A percentile compares a stretch with the other conserved stretches of the same genome.
Evolutionary conservation across 306 rosid genomes (phyloP).

Genomic region (Clitoria ternatea): DNA sequence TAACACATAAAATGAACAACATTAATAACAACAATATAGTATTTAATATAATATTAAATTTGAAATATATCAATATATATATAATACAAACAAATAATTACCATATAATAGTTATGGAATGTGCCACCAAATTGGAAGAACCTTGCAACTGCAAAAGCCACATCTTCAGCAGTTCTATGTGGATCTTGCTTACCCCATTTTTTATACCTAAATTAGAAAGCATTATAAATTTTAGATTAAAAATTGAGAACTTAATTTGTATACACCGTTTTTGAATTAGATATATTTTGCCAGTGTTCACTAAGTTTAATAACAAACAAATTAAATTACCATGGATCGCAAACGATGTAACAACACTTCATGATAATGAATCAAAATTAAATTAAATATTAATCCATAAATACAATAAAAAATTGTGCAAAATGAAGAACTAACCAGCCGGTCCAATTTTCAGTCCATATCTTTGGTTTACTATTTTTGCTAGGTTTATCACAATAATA

Average conservation of each 20-base stretch:
- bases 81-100: neutral
- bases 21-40: slow-evolving; percentile 29
- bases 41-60: too few species aligned
- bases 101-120: slow-evolving; percentile 42
- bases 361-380: too few species aligned
- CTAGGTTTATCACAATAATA: slow-evolving; percentile 13
- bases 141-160: slow-evolving; percentile 34
- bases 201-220: slow-evolving; percentile 7
- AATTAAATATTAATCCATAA: too few species aligned
- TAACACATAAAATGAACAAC: neutral
- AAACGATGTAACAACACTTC: too few species aligned
- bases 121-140: slow-evolving; percentile 36
- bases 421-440: neutral
- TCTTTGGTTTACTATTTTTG: neutral
- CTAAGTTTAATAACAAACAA: too few species aligned
- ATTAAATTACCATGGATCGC: too few species aligned
- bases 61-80: too few species aligned
- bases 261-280: too few species aligned
- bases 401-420: neutral
- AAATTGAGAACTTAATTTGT: too few species aligned
- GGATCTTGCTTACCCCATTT: slow-evolving; percentile 28
- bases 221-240: neutral
- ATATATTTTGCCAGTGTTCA: too few species aligned
- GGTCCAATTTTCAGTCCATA: slow-evolving; percentile 28
- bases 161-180: too few species aligned